These are phyloP conservation scores for Syzygium malaccense DNA, from an alignment of 441 rosid species.

Conservation along the genomic window DNA sequence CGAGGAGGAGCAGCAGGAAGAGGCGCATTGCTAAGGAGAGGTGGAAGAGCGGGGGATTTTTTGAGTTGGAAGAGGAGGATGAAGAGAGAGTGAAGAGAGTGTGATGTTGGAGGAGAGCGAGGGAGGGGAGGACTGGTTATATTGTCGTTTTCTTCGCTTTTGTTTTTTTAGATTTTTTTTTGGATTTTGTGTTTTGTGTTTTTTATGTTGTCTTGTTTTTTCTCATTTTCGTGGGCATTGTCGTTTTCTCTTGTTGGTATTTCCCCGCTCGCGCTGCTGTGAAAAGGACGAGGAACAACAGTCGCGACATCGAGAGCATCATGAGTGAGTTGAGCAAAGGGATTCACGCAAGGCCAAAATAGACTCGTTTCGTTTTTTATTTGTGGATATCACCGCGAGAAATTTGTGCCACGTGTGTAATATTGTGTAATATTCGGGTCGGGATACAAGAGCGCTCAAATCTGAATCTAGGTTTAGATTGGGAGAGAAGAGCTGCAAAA, in stretches of 20 bases:
- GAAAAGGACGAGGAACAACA: background rate
- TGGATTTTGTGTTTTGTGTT: rapidly evolving
- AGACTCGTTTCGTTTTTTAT: background rate
- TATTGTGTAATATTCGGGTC: too few relatives aligned
- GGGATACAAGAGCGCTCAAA: too few relatives aligned
- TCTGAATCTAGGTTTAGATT: background rate
- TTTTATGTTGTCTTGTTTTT: background rate
- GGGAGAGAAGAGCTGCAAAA: background rate
- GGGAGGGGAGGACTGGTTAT: background rate
- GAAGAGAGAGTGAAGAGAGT: background rate
- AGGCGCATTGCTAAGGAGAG: background rate
- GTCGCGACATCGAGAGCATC: background rate
- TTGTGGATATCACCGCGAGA: background rate
- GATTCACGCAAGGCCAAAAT: background rate
- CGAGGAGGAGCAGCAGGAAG: background rate
- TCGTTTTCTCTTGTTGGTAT: background rate
- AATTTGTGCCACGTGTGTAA: background rate
- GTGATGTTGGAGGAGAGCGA: background rate
- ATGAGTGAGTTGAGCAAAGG: background rate
- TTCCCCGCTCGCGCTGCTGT: background rate
- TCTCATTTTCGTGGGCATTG: background rate
- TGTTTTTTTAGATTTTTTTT: background rate
- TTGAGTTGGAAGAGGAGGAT: background rate
- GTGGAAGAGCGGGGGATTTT: background rate
- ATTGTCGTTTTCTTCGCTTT: background rate